A percentile compares a stretch with the other conserved stretches of the same genome.
Evolutionary conservation across 768 basidiomycete species (phyloP).

Genomic region (Suillus plorans): DNA sequence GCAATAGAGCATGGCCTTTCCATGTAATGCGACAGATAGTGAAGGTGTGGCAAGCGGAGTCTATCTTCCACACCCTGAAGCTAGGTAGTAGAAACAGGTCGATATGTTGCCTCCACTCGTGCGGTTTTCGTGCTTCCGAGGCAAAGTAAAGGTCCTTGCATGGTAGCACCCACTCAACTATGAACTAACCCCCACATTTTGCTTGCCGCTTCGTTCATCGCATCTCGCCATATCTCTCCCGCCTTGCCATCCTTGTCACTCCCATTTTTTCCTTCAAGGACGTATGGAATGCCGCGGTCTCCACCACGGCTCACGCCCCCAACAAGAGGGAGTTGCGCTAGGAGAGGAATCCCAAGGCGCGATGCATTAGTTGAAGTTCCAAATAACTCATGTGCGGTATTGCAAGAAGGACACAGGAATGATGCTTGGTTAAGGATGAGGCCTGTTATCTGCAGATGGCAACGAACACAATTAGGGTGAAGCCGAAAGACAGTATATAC

Average conservation of each 20-base stretch:
- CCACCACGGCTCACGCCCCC: conserved; percentile 70
- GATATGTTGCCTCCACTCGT: neutral
- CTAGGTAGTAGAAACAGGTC: neutral
- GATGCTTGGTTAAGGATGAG: conserved; percentile 86
- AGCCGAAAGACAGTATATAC: conserved; percentile 3
- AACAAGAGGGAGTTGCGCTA: conserved; percentile 83
- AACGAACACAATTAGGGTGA: neutral
- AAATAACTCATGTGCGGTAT: conserved; percentile 61
- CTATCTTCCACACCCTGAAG: neutral
- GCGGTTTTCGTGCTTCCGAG: too few relatives aligned
- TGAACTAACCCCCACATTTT: conserved; percentile 27
- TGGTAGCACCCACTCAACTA: neutral
- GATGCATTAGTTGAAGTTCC: conserved; percentile 65
- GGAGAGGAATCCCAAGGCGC: conserved; percentile 57
- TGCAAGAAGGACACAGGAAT: conserved; percentile 76
- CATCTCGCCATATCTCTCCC: conserved; percentile 31
- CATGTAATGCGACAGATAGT: neutral
- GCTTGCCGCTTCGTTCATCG: conserved; percentile 29
- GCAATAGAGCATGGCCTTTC: neutral
- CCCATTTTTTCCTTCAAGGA: conserved; percentile 23
- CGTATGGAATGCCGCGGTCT: conserved; percentile 65
- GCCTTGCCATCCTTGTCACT: conserved; percentile 22
- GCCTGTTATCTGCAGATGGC: conserved; percentile 67
- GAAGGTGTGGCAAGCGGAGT: neutral
- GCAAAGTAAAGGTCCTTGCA: neutral